phyloP scores from a whole-genome alignment of 441 rosid genomes.

The Hura crepitans region DNA sequence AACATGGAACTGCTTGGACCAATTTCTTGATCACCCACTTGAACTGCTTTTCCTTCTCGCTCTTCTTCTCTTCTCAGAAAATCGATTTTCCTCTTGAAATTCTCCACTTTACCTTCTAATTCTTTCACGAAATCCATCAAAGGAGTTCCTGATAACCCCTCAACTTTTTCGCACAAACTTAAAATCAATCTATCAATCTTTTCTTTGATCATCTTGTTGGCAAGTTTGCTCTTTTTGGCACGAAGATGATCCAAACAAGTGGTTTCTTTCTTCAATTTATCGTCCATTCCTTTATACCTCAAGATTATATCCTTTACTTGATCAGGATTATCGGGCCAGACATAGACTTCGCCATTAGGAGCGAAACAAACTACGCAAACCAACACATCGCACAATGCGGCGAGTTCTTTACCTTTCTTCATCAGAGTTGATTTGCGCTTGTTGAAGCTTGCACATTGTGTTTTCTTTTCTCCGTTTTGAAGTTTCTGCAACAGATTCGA shows the following conservation, averaged over 20 bases:
- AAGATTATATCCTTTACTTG: not conserved
- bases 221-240: not conserved
- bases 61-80: not conserved
- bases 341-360: not conserved
- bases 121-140: not conserved
- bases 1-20: not conserved
- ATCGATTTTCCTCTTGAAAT: not conserved
- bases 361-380: constrained; percentile 17
- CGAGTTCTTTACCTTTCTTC: constrained; percentile 18
- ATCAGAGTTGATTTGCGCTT: constrained; percentile 11
- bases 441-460: not conserved
- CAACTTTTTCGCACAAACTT: not conserved
- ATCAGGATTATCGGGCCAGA: not conserved
- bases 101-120: not conserved
- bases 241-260: not conserved
- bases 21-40: not conserved
- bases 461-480: not conserved
- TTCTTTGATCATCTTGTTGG: not conserved
- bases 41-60: not conserved
- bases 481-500: not conserved
- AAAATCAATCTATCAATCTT: not conserved
- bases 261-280: not conserved
- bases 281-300: not conserved
- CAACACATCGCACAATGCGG: not conserved
- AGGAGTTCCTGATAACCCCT: not conserved